A percentile compares a stretch with the other conserved stretches of the same genome.
phyloP scores from a whole-genome alignment of 2,329 filamentous ascomycete species.

The Aspergillus clavatus region DNA sequence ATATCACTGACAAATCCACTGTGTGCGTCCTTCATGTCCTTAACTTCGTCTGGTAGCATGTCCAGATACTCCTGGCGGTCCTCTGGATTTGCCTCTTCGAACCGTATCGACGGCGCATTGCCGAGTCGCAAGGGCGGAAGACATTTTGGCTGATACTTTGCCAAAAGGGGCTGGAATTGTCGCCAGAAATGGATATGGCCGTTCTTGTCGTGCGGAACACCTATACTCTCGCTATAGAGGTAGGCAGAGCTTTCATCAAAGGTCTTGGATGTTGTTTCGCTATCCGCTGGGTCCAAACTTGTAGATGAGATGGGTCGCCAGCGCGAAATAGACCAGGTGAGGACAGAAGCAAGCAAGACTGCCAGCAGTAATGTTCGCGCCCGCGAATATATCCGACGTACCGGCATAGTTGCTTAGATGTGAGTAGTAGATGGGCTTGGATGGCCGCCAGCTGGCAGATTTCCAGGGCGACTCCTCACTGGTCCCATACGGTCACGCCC shows the following conservation, averaged over 20 bases:
- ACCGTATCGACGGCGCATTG: constrained; percentile 23
- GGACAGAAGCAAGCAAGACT: constrained; percentile 9
- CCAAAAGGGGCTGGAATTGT: constrained; percentile 30
- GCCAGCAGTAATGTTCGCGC: constrained; percentile 17
- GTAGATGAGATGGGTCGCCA: constrained; percentile 1
- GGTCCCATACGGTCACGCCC: background rate
- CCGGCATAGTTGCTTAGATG: constrained; percentile 6
- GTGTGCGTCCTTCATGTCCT: constrained; percentile 32
- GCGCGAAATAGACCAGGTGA: constrained; percentile 16
- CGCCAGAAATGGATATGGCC: constrained; percentile 32
- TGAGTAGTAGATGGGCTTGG: background rate
- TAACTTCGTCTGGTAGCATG: constrained; percentile 26
- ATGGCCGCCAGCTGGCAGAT: background rate
- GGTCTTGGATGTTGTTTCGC: background rate
- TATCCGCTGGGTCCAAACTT: background rate
- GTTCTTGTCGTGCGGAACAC: constrained; percentile 6
- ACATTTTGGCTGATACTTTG: constrained; percentile 27
- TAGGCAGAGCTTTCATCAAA: background rate
- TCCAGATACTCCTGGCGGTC: constrained; percentile 29
- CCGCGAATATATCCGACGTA: constrained; percentile 14
- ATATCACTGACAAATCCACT: constrained; percentile 31
- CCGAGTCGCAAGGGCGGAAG: constrained; percentile 24
- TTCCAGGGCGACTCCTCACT: background rate
- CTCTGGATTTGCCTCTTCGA: constrained; percentile 23
- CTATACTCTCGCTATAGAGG: background rate